Evolutionary conservation across 805 yeast species (phyloP), one percentile per base, ranked within the genome.

Genomic region (Candida peoriensis): DNA sequence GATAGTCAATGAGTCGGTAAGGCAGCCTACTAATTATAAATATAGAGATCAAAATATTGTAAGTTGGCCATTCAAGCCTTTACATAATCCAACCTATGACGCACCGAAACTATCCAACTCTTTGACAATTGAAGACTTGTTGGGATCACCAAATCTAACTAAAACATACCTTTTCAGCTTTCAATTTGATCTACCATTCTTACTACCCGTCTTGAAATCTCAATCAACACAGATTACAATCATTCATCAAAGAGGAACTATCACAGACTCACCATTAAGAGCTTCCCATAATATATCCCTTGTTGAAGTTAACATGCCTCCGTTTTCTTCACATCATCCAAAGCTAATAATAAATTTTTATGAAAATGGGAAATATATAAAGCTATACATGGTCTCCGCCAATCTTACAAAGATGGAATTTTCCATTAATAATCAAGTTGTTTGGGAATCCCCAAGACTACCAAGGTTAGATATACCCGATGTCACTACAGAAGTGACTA

Each of bases 271-370:
- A 2, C 29, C 30, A 4, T 12, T 37, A 11, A 26, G 30, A 13
- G 2, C 20, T 13, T 19, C 40, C 2, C 32, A 43, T 14, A 50
- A 46, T 24, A 16, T 52, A 6, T 34, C 40, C 16, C 25, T 48
- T 2, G 33, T 64, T 7, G 56, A 57, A 27, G 62, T 70, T 1
- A 8, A 30, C 2, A 59, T 64, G 62, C 57, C 61, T 6, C 65
- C 58, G 14, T 71, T 42, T 46, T 57, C 73, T 0, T 62, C 70
- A 4, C 88, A 81, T 52, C 90, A 81, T 52, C 68, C 85, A 2
- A 81, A 81, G 50, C 58, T 81, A 70, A 75, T 81, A 66, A 58
- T 81, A 11, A 80, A 80, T 47, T 59, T 70, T 38, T 76, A 64
- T 46, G 50, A 50, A 2, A 60, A 58, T 13, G 39, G 33, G 2